phyloP scores from a whole-genome alignment of 345 rosid species.

The Erucastrum elatum region DNA sequence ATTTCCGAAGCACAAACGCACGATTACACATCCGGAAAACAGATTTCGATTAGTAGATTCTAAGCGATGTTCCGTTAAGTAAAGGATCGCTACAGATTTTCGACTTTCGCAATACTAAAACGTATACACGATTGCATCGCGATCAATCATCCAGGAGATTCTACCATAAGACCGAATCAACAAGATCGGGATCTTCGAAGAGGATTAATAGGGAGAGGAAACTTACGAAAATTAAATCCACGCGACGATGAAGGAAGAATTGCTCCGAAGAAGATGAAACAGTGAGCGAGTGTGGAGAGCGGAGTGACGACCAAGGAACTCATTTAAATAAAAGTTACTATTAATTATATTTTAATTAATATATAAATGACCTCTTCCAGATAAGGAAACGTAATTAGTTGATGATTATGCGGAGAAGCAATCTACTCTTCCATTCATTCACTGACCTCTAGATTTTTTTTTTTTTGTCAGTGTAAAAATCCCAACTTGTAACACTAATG shows the following conservation, averaged over 20 bases:
- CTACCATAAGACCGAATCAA: neutral
- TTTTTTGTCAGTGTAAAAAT: no score
- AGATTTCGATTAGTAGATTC: constrained; percentile 13
- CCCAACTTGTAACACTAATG: neutral
- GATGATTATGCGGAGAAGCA: neutral
- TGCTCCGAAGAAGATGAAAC: neutral
- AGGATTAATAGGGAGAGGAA: neutral
- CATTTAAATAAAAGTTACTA: neutral
- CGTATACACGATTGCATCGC: neutral
- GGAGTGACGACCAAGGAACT: neutral
- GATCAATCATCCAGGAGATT: neutral
- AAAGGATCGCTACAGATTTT: neutral
- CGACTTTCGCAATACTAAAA: neutral
- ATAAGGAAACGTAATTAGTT: neutral
- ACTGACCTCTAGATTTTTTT: no score
- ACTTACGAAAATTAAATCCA: neutral
- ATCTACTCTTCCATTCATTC: neutral
- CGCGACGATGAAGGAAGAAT: neutral
- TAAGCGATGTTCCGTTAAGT: neutral
- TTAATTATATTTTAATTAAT: neutral
- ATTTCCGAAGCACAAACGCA: neutral
- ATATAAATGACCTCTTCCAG: neutral
- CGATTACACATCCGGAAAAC: neutral
- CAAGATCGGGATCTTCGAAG: neutral
- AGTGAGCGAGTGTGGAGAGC: neutral